Conservation (phyloP, 1,284 basidiomycete genomes). For the Ganoderma resinaceum region DNA sequence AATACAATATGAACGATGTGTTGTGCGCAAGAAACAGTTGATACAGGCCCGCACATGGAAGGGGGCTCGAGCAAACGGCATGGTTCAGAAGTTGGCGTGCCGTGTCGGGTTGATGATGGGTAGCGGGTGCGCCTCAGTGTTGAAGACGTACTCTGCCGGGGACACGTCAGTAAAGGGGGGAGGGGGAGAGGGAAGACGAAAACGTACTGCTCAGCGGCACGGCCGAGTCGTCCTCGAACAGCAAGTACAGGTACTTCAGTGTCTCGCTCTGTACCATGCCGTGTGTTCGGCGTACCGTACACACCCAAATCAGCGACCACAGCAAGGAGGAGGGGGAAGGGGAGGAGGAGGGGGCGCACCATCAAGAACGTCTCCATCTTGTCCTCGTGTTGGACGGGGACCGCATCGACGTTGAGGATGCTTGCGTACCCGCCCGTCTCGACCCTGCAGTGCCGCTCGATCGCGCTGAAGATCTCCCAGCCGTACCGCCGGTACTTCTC, state of each 20-base stretch:
- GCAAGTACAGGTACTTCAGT: constrained; percentile 92
- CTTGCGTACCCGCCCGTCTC: constrained; percentile 84
- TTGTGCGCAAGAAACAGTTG: not conserved
- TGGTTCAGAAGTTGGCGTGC: constrained; percentile 54
- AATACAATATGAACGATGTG: constrained; percentile 1
- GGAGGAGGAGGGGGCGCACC: constrained; percentile 49
- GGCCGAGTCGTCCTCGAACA: constrained; percentile 81
- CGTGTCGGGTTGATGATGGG: constrained; percentile 66
- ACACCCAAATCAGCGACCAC: not conserved
- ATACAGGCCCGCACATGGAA: not conserved
- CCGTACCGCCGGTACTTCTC: constrained; percentile 83
- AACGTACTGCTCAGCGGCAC: constrained; percentile 80
- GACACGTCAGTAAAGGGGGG: not conserved
- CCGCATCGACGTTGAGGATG: constrained; percentile 83
- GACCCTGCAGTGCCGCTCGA: constrained; percentile 83
- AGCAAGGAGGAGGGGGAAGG: not conserved
- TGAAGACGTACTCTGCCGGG: constrained; percentile 85
- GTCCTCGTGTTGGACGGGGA: constrained; percentile 76
- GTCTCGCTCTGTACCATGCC: constrained; percentile 81
- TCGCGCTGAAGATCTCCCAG: constrained; percentile 92
- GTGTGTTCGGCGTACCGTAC: not conserved
- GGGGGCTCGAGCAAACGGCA: not conserved
- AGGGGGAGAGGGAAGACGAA: not conserved
- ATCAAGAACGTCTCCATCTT: constrained; percentile 97
- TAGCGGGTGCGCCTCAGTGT: constrained; percentile 87